Conservation (phyloP, 176 grass and related monocot species). For the Oryza rufipogon region DNA sequence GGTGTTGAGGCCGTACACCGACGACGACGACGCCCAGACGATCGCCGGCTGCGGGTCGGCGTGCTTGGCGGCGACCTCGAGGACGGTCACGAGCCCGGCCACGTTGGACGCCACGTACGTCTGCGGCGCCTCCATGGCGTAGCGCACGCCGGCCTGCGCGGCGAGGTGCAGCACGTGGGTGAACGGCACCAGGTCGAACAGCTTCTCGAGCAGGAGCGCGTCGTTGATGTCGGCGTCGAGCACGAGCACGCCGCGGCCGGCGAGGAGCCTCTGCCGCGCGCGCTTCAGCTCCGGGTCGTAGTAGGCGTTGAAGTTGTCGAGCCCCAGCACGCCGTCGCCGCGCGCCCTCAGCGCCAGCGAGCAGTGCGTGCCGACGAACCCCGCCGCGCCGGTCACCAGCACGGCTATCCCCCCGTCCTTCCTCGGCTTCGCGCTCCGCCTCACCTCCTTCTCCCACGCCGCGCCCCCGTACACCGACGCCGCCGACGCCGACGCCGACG, state of each 20-base stretch:
- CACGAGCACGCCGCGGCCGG: conserved; percentile 61
- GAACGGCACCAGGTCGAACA: conserved; percentile 80
- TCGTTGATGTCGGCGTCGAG: conserved; percentile 96
- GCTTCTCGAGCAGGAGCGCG: conserved; percentile 43
- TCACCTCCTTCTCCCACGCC: conserved; percentile 60
- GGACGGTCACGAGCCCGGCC: conserved; percentile 72
- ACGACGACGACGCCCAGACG: conserved; percentile 91
- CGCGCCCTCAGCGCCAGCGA: conserved; percentile 71
- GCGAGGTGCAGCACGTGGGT: conserved; percentile 95
- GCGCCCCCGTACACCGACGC: conserved; percentile 46
- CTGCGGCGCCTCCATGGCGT: conserved; percentile 91
- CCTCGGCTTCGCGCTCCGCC: conserved; percentile 51
- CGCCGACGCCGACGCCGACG: conserved; percentile 9
- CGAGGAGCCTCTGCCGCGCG: conserved; percentile 63
- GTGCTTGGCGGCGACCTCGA: conserved; percentile 80
- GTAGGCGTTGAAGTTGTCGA: conserved; percentile 98
- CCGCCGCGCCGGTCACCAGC: conserved; percentile 78
- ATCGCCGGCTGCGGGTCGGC: conserved; percentile 91
- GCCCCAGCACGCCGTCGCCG: conserved; percentile 81
- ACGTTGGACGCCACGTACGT: conserved; percentile 95
- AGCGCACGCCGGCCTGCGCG: conserved; percentile 90
- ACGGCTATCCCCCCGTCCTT: conserved; percentile 57
- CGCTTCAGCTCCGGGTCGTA: conserved; percentile 92
- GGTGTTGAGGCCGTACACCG: conserved; percentile 91
- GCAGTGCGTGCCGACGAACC: conserved; percentile 89